phyloP scores from a whole-genome alignment of 352 stramenopile species.

The Phytophthora constricta region DNA sequence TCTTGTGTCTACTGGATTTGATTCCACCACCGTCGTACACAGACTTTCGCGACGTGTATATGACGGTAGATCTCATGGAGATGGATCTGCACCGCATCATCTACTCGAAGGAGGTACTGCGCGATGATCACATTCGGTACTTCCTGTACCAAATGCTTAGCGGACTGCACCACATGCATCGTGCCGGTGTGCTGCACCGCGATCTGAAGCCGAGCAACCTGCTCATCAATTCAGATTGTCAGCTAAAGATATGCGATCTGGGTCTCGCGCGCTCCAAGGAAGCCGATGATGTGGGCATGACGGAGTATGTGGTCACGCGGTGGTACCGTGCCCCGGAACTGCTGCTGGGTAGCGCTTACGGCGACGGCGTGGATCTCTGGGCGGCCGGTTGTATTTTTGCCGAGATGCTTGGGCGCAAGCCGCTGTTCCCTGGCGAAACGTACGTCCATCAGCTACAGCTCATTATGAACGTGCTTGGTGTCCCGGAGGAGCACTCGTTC shows the following conservation, averaged over 20 bases:
- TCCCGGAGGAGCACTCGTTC: conserved; percentile 88
- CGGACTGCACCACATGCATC: conserved; percentile 90
- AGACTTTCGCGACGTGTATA: conserved; percentile 91
- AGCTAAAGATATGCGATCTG: conserved; percentile 98
- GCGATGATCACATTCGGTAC: conserved; percentile 94
- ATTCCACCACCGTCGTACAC: conserved; percentile 84
- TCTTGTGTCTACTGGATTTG: conserved; percentile 85
- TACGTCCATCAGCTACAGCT: conserved; percentile 90
- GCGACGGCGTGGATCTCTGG: conserved; percentile 87
- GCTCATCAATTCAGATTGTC: conserved; percentile 93
- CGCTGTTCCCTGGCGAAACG: conserved; percentile 84
- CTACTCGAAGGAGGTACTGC: conserved; percentile 92
- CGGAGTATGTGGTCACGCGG: conserved; percentile 90
- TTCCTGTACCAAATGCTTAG: conserved; percentile 94
- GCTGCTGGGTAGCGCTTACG: conserved; percentile 84
- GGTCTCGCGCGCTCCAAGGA: conserved; percentile 92
- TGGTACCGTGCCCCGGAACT: conserved; percentile 91
- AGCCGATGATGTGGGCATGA: conserved; percentile 90
- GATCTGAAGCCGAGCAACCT: conserved; percentile 90
- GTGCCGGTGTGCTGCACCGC: conserved; percentile 82
- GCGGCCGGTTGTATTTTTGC: conserved; percentile 89
- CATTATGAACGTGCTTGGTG: conserved; percentile 90
- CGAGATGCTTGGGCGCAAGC: conserved; percentile 88
- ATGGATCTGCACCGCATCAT: conserved; percentile 94
- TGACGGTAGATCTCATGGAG: conserved; percentile 93